These are phyloP conservation scores for Apophysomyces trapeziformis DNA, from an alignment of 371 early-diverging fungal species.

Conservation along the genomic window DNA sequence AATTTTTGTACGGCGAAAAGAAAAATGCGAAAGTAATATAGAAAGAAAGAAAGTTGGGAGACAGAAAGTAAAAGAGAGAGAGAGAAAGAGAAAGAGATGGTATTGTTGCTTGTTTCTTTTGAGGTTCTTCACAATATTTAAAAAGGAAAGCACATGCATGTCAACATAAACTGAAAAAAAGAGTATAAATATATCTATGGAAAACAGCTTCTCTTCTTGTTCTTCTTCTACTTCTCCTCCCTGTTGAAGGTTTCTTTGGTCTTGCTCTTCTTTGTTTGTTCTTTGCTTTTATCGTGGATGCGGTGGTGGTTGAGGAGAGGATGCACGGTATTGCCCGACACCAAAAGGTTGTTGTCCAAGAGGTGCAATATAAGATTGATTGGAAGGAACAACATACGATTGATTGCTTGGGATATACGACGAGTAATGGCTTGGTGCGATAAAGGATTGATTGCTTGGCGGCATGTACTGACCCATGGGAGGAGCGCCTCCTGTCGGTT, in stretches of 20 bases:
- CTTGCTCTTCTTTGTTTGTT: too few species aligned
- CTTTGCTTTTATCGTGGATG: slow-evolving; percentile 3
- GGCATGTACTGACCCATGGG: slow-evolving; percentile 18
- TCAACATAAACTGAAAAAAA: not conserved
- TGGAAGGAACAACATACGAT: slow-evolving; percentile 8
- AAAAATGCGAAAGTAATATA: too few species aligned
- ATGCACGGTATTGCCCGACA: slow-evolving; percentile 5
- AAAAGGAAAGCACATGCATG: not conserved
- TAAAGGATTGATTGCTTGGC: slow-evolving; percentile 16
- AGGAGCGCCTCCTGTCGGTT: not conserved
- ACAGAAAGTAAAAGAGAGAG: not conserved
- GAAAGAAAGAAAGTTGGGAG: too few species aligned
- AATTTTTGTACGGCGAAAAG: too few species aligned
- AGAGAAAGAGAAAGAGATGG: slow-evolving; percentile 9
- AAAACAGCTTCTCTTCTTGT: not conserved
- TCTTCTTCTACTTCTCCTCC: too few species aligned
- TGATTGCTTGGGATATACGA: slow-evolving; percentile 12
- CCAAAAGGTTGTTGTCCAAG: slow-evolving; percentile 14
- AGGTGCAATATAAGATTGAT: slow-evolving; percentile 8
- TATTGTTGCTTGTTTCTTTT: not conserved
- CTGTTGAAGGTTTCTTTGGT: too few species aligned
- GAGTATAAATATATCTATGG: not conserved
- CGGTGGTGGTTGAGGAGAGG: slow-evolving; percentile 8
- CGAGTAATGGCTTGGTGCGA: slow-evolving; percentile 10
- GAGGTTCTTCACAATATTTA: not conserved